phyloP scores from a whole-genome alignment of 2,329 filamentous ascomycete genomes.

The Alternaria longipes region DNA sequence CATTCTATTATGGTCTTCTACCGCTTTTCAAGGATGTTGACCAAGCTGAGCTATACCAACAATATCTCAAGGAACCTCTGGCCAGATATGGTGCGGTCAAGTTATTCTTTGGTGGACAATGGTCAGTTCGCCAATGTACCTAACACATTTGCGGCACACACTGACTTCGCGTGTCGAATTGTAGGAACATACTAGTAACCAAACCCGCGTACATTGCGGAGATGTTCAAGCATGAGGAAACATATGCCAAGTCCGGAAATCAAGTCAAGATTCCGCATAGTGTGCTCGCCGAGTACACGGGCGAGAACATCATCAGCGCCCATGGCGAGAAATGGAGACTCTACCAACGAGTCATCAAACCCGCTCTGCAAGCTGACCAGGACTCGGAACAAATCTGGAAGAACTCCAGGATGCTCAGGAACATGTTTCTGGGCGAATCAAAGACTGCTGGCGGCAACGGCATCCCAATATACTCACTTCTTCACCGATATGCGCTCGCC shows the following conservation, averaged over 20 bases:
- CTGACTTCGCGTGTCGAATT: neutral
- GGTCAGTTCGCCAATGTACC: constrained; percentile 34
- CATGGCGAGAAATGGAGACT: constrained; percentile 46
- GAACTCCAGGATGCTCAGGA: constrained; percentile 23
- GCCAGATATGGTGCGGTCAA: constrained; percentile 58
- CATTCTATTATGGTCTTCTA: constrained; percentile 57
- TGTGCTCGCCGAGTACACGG: constrained; percentile 42
- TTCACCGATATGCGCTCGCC: constrained; percentile 52
- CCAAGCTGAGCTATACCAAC: constrained; percentile 53
- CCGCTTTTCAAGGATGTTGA: constrained; percentile 56
- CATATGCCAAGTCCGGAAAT: constrained; percentile 44
- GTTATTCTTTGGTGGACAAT: constrained; percentile 60
- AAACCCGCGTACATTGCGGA: constrained; percentile 57
- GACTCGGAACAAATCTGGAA: constrained; percentile 34
- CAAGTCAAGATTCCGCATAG: constrained; percentile 46
- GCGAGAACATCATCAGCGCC: constrained; percentile 47
- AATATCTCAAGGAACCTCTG: constrained; percentile 53
- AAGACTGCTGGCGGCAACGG: constrained; percentile 28
- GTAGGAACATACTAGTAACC: constrained; percentile 55
- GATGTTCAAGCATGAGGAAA: constrained; percentile 45
- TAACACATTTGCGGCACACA: neutral
- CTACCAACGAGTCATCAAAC: constrained; percentile 42
- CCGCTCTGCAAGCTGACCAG: constrained; percentile 41
- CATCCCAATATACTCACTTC: constrained; percentile 42
- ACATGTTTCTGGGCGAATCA: constrained; percentile 43